These are phyloP conservation scores for Trypanosoma vivax DNA, from an alignment of 208 protist genomes.

Conservation along the genomic window DNA sequence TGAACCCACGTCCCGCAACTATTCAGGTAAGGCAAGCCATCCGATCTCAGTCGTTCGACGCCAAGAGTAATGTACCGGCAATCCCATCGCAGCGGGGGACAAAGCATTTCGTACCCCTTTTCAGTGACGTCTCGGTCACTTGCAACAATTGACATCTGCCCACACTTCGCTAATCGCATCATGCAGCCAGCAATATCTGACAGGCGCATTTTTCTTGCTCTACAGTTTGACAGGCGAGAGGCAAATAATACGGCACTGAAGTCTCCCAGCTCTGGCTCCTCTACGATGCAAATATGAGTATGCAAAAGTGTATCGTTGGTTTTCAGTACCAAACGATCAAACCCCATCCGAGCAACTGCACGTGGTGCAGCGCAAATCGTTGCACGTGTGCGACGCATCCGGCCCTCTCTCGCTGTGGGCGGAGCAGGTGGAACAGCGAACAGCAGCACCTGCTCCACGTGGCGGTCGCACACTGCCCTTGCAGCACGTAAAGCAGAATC, in stretches of 20 bases:
- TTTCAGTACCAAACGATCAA: constrained; percentile 11
- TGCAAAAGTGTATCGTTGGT: constrained; percentile 21
- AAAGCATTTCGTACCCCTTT: constrained; percentile 43
- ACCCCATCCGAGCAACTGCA: not conserved
- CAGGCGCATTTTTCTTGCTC: constrained; percentile 13
- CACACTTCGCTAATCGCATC: constrained; percentile 13
- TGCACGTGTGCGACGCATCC: not conserved
- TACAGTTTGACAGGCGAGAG: constrained; percentile 25
- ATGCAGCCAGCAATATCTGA: constrained; percentile 45
- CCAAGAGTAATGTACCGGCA: constrained; percentile 23
- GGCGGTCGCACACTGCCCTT: not conserved
- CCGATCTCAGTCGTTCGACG: constrained; percentile 7
- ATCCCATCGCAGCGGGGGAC: constrained; percentile 31
- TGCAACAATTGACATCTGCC: constrained; percentile 7
- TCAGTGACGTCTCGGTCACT: constrained; percentile 41
- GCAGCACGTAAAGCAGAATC: constrained; percentile 27
- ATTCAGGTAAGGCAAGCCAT: constrained; percentile 7
- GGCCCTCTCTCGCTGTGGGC: not conserved
- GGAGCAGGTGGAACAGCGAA: constrained; percentile 11
- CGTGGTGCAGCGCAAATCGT: not conserved
- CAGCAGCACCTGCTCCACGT: not conserved
- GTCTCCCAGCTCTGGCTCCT: constrained; percentile 6
- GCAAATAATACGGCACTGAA: constrained; percentile 27
- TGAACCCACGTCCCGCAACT: constrained; percentile 15
- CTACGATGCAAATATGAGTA: constrained; percentile 8